These are phyloP conservation scores for Pseudocercospora cruenta DNA, from an alignment of 2,329 filamentous ascomycete species.

Conservation along the genomic window DNA sequence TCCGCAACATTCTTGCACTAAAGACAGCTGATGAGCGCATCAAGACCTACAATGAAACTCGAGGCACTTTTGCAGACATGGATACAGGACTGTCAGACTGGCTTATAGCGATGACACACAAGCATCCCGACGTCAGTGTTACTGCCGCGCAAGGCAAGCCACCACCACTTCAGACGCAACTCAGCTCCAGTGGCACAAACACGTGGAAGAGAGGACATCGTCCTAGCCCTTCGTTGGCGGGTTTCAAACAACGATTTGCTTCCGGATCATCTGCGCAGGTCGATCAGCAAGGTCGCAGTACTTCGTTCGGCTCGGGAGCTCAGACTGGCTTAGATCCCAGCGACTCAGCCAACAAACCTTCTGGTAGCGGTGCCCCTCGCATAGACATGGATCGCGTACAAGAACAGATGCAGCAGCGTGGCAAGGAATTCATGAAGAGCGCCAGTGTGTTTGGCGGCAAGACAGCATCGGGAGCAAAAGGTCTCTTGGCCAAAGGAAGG, in stretches of 20 bases:
- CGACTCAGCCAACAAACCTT: slow-evolving; percentile 14
- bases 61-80: slow-evolving; percentile 69
- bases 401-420: slow-evolving; percentile 69
- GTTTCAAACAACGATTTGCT: slow-evolving; percentile 19
- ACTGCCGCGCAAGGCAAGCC: slow-evolving; percentile 26
- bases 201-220: slow-evolving; percentile 22
- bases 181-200: slow-evolving; percentile 14
- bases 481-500: slow-evolving; percentile 86
- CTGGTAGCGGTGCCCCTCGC: slow-evolving; percentile 24
- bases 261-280: slow-evolving; percentile 13
- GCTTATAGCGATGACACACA: slow-evolving; percentile 54
- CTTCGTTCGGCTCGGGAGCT: slow-evolving; percentile 9
- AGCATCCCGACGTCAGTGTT: slow-evolving; percentile 56
- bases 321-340: slow-evolving; percentile 34
- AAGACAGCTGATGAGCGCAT: slow-evolving; percentile 70
- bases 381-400: slow-evolving; percentile 32
- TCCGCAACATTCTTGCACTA: slow-evolving; percentile 77
- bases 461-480: slow-evolving; percentile 81
- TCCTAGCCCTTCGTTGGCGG: slow-evolving; percentile 10
- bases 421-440: slow-evolving; percentile 85
- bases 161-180: slow-evolving; percentile 23
- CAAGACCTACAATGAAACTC: slow-evolving; percentile 71
- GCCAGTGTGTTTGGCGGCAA: slow-evolving; percentile 73
- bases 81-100: slow-evolving; percentile 74
- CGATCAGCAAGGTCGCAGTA: slow-evolving; percentile 12